Conservation (phyloP, 345 rosid genomes). For the Rhodamnia rubescens region DNA sequence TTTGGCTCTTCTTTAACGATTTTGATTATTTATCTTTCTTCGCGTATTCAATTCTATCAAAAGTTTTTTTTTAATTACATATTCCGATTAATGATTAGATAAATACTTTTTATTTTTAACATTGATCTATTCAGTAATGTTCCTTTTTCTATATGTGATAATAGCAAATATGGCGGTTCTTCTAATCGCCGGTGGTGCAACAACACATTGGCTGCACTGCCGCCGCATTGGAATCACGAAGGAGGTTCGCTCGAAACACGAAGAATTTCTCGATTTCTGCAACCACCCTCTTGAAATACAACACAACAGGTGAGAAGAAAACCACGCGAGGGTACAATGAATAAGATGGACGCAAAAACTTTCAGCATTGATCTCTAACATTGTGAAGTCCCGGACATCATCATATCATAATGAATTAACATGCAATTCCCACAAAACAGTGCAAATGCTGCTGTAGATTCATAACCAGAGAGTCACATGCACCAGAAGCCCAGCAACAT, state of each 20-base stretch:
- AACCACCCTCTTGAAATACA: background rate
- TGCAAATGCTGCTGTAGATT: background rate
- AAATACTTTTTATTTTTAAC: too few species aligned
- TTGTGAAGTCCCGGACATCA: background rate
- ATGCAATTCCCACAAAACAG: background rate
- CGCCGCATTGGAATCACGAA: background rate
- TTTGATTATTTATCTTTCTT: background rate
- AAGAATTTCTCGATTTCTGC: background rate
- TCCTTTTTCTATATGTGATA: background rate
- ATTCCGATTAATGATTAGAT: background rate
- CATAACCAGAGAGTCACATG: background rate
- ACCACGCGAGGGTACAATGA: background rate
- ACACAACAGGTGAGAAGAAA: background rate
- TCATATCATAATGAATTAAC: background rate
- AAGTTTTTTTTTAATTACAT: background rate
- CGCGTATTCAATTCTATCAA: background rate
- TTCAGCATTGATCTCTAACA: background rate
- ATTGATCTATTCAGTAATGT: background rate
- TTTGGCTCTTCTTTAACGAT: background rate
- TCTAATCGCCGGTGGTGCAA: background rate
- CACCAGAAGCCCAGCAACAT: background rate
- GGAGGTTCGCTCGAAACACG: fast-evolving
- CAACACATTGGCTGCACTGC: background rate
- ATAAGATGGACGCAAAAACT: background rate
- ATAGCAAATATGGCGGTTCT: background rate